phyloP scores from a whole-genome alignment of 2,329 filamentous ascomycete genomes.

The Magnaporthiopsis rhizophila region DNA sequence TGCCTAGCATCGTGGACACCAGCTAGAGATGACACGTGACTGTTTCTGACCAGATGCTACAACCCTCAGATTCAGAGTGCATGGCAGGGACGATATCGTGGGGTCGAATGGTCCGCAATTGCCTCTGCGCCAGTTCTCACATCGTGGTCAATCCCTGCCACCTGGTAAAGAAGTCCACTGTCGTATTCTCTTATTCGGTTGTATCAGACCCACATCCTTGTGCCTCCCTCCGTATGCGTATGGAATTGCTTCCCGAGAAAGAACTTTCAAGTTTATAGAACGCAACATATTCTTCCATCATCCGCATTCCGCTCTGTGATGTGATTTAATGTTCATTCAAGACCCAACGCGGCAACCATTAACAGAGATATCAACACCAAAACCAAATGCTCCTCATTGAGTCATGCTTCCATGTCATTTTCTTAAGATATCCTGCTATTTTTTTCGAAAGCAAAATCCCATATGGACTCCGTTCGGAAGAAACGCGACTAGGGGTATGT shows the following conservation, averaged over 20 bases:
- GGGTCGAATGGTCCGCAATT: no score
- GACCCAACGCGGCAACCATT: not conserved
- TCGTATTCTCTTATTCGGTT: no score
- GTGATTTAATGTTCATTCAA: not conserved
- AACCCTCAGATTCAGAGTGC: no score
- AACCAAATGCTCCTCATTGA: not conserved
- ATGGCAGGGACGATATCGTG: no score
- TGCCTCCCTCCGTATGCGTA: not conserved
- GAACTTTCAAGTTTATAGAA: not conserved
- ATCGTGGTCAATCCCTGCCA: no score
- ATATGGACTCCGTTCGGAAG: not conserved
- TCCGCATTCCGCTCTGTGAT: not conserved
- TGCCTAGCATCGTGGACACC: not conserved
- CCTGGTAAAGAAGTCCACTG: no score
- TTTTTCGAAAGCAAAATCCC: not conserved
- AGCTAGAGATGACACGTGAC: not conserved
- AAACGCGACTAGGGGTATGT: not conserved
- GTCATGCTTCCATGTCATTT: not conserved
- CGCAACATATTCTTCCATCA: not conserved
- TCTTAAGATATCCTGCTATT: not conserved
- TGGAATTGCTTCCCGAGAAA: not conserved
- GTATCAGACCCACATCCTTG: no score
- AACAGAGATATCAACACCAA: not conserved
- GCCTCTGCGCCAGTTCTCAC: no score
- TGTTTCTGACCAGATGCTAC: not conserved